Evolutionary conservation across 2,329 filamentous ascomycete species (phyloP).

Genomic region (Raffaelea arxii): DNA sequence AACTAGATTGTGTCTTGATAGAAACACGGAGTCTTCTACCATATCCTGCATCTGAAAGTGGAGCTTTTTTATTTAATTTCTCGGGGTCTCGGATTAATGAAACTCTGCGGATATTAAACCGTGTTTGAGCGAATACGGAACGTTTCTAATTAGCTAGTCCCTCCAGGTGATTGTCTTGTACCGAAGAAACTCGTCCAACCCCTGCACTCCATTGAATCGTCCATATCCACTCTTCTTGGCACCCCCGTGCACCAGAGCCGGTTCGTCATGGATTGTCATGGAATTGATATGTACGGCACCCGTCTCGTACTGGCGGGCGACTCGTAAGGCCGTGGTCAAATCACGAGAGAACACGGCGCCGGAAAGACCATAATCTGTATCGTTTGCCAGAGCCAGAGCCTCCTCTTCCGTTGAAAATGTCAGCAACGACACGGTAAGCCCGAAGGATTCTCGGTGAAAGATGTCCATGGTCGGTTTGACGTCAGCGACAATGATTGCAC

Average conservation of each 20-base stretch:
- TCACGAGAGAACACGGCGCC: slow-evolving; percentile 65
- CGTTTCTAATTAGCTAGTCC: too few relatives aligned
- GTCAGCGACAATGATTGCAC: slow-evolving; percentile 49
- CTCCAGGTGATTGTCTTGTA: not conserved
- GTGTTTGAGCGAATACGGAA: too few relatives aligned
- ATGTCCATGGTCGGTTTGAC: slow-evolving; percentile 63
- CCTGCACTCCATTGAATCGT: slow-evolving; percentile 40
- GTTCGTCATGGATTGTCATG: slow-evolving; percentile 57
- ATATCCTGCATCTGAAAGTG: too few relatives aligned
- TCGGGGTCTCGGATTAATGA: too few relatives aligned
- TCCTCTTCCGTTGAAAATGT: slow-evolving; percentile 59
- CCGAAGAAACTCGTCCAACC: slow-evolving; percentile 41
- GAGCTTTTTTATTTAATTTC: too few relatives aligned
- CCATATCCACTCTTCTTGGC: slow-evolving; percentile 55
- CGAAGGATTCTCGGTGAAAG: slow-evolving; percentile 67
- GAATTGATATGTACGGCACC: slow-evolving; percentile 60
- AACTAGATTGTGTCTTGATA: too few relatives aligned
- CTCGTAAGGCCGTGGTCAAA: slow-evolving; percentile 44
- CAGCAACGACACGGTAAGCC: slow-evolving; percentile 61
- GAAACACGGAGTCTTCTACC: too few relatives aligned
- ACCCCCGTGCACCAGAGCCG: slow-evolving; percentile 54
- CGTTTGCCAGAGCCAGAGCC: slow-evolving; percentile 64
- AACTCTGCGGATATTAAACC: too few relatives aligned
- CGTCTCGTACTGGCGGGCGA: slow-evolving; percentile 55
- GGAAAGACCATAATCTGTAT: slow-evolving; percentile 68